phyloP scores from a whole-genome alignment of 495 filamentous ascomycete species.

The Neurospora sp. region DNA sequence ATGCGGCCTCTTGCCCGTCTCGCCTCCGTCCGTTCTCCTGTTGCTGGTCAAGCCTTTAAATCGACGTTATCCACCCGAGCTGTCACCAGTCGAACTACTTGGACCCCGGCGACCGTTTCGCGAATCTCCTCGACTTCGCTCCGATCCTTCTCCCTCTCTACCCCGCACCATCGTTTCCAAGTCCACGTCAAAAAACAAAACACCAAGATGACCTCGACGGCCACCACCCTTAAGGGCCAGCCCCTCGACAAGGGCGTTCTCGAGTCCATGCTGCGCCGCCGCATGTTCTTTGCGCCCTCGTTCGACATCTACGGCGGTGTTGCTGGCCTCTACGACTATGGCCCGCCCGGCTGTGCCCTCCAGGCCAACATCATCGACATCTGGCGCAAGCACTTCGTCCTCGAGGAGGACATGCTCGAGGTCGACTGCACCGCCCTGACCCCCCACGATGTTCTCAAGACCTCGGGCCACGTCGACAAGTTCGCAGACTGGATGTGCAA shows the following conservation, averaged over 20 bases:
- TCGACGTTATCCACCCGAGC: conserved; percentile 5
- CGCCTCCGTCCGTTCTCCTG: conserved; percentile 13
- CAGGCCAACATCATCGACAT: conserved; percentile 78
- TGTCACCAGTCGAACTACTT: not conserved
- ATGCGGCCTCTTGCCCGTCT: conserved; percentile 16
- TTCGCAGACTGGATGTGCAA: conserved; percentile 99
- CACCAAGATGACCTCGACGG: conserved; percentile 30
- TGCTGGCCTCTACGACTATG: conserved; percentile 77
- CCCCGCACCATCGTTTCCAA: conserved; percentile 9
- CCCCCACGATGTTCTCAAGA: conserved; percentile 87
- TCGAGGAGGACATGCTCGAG: conserved; percentile 85
- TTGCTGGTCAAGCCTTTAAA: conserved; percentile 17
- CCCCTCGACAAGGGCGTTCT: conserved; percentile 70
- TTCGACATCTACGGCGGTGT: conserved; percentile 93
- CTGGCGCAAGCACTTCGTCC: conserved; percentile 88
- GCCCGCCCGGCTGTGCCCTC: conserved; percentile 69
- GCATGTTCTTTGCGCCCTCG: conserved; percentile 87
- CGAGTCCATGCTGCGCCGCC: conserved; percentile 75
- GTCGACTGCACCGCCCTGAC: conserved; percentile 79
- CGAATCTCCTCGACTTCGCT: conserved; percentile 6
- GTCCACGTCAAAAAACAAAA: conserved; percentile 26
- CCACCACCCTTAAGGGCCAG: conserved; percentile 79
- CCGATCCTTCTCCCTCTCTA: conserved; percentile 11
- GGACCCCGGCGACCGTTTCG: not conserved
- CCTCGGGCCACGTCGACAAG: conserved; percentile 92